Evolutionary conservation across 1,139 yeast genomes (phyloP), one percentile per base, ranked within the genome.

Genomic region (Blastobotrys apis): DNA sequence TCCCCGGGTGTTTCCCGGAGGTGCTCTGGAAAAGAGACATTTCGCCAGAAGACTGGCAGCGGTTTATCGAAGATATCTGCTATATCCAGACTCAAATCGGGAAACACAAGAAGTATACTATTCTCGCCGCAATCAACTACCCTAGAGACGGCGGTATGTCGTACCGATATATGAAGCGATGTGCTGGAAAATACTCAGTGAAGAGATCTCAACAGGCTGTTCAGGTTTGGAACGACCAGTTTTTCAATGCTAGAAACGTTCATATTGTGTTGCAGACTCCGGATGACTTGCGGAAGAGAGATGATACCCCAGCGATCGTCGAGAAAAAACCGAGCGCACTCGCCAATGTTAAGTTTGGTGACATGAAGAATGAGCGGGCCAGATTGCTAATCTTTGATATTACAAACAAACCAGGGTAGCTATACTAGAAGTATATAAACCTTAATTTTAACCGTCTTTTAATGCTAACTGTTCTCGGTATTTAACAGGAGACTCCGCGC

Each of bases 161-260:
- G 2, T 31, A 15, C 19, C 4, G 34, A 22, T n/a, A 17, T 13
- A 16, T 15, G 9, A 26, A 36, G 30, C 15, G 33, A 12, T 6
- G 13, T 5, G 29, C 21, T 3, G 41, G 40, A 9, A 39, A 36
- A 34, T 23, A 22, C 23, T 21, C 37, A 17, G 27, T n/a, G 10
- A 9, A 6, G 19, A 36, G 13, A 10, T 27, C 41, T 4, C 39
- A 44, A 29, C 9, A 16, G 4, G 30, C 33, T 5, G 39, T 40
- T n/a, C 33, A 44, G 12, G 39, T 32, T 5, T 44, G 47, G 47
- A 44, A 44, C 30, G 41, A 30, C 12, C 13, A 32, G 22, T 44
- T 44, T 15, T 44, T 44, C 35, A 44, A 44, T 21, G 38, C 33
- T n/a, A 33, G 47, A 3, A 30, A 27, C 2, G 37, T 44, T 2